These are phyloP conservation scores for Paramyrothecium sp. DNA, from an alignment of 2,329 filamentous ascomycete genomes.

Conservation along the genomic window DNA sequence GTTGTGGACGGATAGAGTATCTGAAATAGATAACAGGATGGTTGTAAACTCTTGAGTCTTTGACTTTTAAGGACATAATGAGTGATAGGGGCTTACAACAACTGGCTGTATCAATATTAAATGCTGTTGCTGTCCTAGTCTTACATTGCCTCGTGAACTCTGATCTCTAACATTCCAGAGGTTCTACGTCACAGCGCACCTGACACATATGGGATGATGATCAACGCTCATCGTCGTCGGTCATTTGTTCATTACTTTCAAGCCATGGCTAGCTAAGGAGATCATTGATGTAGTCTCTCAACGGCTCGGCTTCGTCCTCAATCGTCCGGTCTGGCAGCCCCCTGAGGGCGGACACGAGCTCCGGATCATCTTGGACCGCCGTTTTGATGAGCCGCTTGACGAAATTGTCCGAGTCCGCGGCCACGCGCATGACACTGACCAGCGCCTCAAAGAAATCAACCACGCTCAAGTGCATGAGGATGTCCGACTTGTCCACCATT, in stretches of 20 bases:
- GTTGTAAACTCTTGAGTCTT: neutral
- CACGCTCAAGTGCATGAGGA: conserved; percentile 48
- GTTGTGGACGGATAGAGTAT: conserved; percentile 1
- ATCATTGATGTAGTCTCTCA: conserved; percentile 43
- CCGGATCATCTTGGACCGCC: conserved; percentile 36
- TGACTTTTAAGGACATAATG: neutral
- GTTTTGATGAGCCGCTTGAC: conserved; percentile 38
- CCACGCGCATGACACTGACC: conserved; percentile 44
- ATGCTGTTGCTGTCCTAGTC: too few relatives aligned
- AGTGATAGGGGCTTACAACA: too few relatives aligned
- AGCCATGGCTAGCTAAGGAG: conserved; percentile 26
- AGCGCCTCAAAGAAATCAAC: conserved; percentile 54
- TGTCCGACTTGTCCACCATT: conserved; percentile 50
- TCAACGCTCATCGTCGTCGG: too few relatives aligned
- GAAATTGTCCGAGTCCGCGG: conserved; percentile 30
- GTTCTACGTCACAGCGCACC: too few relatives aligned
- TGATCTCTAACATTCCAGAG: too few relatives aligned
- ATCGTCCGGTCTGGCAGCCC: conserved; percentile 47
- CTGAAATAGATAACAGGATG: neutral
- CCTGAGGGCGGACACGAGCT: conserved; percentile 35
- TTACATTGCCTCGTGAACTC: too few relatives aligned
- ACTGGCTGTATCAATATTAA: too few relatives aligned
- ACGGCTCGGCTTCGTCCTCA: conserved; percentile 47
- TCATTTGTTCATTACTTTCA: neutral
- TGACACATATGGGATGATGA: too few relatives aligned